phyloP scores from a whole-genome alignment of 305 asterid genomes.

The Petunia hybrid region DNA sequence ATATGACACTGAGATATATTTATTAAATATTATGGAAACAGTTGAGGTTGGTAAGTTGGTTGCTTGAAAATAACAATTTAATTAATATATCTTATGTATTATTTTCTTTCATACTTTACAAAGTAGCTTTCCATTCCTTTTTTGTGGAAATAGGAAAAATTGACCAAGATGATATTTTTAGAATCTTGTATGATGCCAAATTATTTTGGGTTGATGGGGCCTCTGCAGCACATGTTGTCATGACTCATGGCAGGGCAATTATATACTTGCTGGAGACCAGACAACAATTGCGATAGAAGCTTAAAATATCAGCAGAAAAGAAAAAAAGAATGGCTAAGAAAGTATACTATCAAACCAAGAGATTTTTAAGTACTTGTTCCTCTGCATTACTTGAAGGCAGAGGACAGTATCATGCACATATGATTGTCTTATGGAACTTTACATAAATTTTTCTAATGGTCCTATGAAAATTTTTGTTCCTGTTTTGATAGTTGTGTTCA shows the following conservation, averaged over 20 bases:
- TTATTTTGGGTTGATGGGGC: background rate
- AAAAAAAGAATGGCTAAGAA: background rate
- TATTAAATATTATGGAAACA: background rate
- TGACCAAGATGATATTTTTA: background rate
- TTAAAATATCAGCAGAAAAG: constrained; percentile 1
- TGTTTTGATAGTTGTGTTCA: background rate
- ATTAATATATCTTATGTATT: background rate
- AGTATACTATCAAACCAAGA: background rate
- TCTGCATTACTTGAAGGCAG: background rate
- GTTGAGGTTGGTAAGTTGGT: constrained; percentile 24
- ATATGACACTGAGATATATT: background rate
- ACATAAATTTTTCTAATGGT: background rate
- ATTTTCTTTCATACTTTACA: background rate
- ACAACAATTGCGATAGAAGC: background rate
- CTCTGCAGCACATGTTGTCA: constrained; percentile 9
- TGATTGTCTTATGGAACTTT: background rate
- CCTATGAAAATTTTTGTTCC: background rate
- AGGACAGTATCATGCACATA: background rate
- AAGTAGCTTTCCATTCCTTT: background rate
- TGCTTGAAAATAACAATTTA: background rate
- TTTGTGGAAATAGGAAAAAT: constrained; percentile 1
- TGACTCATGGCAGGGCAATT: background rate
- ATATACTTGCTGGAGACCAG: background rate
- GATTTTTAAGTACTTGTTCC: background rate
- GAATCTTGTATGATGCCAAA: constrained; percentile 28